These are phyloP conservation scores for Chlamydomonas asymmetrica DNA, from an alignment of 139 green algal species.

Conservation along the genomic window DNA sequence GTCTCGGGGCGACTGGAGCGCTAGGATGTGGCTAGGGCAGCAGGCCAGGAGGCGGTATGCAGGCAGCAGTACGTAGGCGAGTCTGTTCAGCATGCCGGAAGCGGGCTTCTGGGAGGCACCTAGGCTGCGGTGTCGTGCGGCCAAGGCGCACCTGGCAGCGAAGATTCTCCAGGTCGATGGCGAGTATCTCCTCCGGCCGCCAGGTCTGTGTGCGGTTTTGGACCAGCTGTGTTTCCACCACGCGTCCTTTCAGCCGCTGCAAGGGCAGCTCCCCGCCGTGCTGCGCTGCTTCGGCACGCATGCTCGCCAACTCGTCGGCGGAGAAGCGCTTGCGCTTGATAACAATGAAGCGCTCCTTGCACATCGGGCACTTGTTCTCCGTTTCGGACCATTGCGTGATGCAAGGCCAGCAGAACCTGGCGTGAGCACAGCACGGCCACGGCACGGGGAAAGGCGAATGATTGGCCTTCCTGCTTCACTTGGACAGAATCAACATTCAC, in stretches of 20 bases:
- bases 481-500: no score
- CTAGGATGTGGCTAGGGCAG: no score
- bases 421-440: no score
- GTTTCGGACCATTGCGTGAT: conserved; percentile 66
- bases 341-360: conserved; percentile 64
- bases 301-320: not conserved
- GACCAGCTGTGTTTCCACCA: conserved; percentile 39
- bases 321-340: conserved; percentile 55
- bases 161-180: conserved; percentile 26
- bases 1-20: no score
- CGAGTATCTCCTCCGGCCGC: conserved; percentile 26
- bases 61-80: no score
- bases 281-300: not conserved
- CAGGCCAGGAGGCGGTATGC: no score
- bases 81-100: no score
- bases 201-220: conserved; percentile 26
- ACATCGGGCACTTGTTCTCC: conserved; percentile 70
- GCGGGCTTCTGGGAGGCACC: not conserved
- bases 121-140: not conserved
- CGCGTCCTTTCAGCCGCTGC: conserved; percentile 27
- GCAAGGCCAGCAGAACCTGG: conserved; percentile 71
- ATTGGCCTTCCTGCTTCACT: no score
- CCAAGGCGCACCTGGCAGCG: conserved; percentile 29
- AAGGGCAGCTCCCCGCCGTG: conserved; percentile 13
- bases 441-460: not conserved